These are phyloP conservation scores for Penicillium sp. DNA, from an alignment of 2,329 filamentous ascomycete species.

Conservation along the genomic window DNA sequence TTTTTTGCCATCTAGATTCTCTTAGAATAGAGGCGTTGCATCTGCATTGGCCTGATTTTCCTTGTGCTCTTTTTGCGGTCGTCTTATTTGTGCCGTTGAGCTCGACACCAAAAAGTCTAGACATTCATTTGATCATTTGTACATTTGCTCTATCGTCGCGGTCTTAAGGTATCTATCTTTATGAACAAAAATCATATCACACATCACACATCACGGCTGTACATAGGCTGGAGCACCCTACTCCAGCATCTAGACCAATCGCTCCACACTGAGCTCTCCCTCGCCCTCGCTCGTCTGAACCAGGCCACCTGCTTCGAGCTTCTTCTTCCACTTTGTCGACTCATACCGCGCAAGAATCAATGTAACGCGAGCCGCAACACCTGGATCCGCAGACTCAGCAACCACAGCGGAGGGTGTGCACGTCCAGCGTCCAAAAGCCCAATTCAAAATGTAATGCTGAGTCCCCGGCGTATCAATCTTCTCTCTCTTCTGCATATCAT, in stretches of 20 bases:
- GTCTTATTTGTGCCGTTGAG: background rate
- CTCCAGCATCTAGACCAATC: constrained; percentile 28
- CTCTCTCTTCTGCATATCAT: constrained; percentile 34
- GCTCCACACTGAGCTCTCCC: constrained; percentile 36
- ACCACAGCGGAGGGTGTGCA: constrained; percentile 64
- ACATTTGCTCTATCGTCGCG: constrained; percentile 6
- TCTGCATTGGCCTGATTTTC: background rate
- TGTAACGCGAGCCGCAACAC: constrained; percentile 44
- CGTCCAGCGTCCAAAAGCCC: constrained; percentile 96
- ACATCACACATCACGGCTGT: constrained; percentile 1
- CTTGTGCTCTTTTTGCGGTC: background rate
- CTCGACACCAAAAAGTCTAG: background rate
- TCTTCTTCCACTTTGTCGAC: constrained; percentile 52
- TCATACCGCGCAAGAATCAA: constrained; percentile 51
- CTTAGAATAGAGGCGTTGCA: constrained; percentile 8
- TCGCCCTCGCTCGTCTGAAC: constrained; percentile 29
- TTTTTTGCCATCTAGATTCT: background rate
- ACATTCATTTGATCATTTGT: background rate
- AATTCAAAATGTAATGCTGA: constrained; percentile 85
- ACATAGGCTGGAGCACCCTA: background rate
- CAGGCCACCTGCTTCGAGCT: constrained; percentile 43
- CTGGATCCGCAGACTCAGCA: constrained; percentile 31
- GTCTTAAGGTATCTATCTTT: constrained; percentile 14
- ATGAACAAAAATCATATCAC: constrained; percentile 1
- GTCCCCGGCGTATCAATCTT: constrained; percentile 34